These are phyloP conservation scores for Colletotrichum sublineola DNA, from an alignment of 2,329 filamentous ascomycete species.

Conservation along the genomic window DNA sequence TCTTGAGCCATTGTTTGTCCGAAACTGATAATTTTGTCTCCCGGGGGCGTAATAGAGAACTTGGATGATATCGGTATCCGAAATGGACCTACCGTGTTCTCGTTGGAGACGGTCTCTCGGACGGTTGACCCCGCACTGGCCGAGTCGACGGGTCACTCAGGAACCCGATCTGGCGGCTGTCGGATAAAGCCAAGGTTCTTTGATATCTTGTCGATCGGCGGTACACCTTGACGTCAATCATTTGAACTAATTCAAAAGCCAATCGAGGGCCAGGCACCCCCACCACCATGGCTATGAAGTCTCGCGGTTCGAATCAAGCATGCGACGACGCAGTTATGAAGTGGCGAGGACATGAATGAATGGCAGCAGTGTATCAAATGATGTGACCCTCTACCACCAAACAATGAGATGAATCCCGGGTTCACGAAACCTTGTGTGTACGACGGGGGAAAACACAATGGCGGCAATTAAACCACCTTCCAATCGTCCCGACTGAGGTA, in stretches of 20 bases:
- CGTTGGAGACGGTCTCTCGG: neutral
- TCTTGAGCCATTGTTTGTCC: neutral
- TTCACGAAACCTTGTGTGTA: neutral
- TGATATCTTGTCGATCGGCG: slow-evolving; percentile 12
- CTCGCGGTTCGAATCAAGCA: neutral
- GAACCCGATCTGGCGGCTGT: neutral
- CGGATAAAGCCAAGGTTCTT: slow-evolving; percentile 13
- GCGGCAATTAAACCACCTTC: neutral
- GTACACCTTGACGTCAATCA: slow-evolving; percentile 30
- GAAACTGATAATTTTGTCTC: neutral
- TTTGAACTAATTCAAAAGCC: slow-evolving; percentile 1
- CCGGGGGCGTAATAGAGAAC: too few species aligned
- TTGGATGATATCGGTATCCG: neutral
- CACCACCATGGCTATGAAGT: too few species aligned
- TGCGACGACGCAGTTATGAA: too few species aligned
- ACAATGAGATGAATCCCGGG: neutral
- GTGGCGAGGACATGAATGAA: too few species aligned
- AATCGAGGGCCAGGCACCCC: slow-evolving; percentile 1
- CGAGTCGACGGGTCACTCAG: neutral
- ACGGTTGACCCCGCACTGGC: slow-evolving; percentile 31
- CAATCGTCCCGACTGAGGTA: neutral
- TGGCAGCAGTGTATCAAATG: too few species aligned
- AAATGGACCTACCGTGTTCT: neutral
- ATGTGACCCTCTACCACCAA: neutral
- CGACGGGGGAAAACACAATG: neutral